Conservation (phyloP, 441 rosid genomes). For the Gossypium schwendimanii region DNA sequence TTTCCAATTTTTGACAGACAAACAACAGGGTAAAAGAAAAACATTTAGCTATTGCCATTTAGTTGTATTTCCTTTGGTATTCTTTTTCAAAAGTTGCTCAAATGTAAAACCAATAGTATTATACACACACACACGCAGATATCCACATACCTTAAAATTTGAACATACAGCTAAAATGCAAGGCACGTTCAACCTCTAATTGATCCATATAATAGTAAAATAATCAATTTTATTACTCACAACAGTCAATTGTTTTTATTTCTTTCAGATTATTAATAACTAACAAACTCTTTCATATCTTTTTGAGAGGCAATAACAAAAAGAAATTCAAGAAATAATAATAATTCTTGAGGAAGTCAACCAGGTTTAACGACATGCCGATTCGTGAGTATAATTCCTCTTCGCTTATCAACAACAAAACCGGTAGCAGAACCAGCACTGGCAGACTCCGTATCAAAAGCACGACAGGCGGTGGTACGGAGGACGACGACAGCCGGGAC, state of each 20-base stretch:
- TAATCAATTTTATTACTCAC: neutral
- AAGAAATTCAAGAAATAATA: neutral
- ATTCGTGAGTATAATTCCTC: constrained; percentile 91
- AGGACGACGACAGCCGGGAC: constrained; percentile 89
- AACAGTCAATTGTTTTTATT: neutral
- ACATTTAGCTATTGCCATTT: neutral
- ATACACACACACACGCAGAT: too few relatives aligned
- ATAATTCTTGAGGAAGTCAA: constrained; percentile 9
- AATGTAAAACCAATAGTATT: too few relatives aligned
- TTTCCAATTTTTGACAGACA: neutral
- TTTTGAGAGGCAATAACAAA: neutral
- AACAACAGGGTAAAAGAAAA: neutral
- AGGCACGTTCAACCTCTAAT: neutral
- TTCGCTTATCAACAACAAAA: constrained; percentile 75
- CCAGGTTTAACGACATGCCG: constrained; percentile 96
- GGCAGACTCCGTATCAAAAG: constrained; percentile 76
- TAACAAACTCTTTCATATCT: neutral
- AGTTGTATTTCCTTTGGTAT: too few relatives aligned
- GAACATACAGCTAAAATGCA: neutral
- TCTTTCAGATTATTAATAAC: neutral
- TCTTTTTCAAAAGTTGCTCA: too few relatives aligned
- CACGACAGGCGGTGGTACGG: constrained; percentile 69
- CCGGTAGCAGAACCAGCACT: constrained; percentile 80
- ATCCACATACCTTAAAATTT: neutral
- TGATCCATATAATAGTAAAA: neutral